Evolutionary conservation across 495 filamentous ascomycete genomes (phyloP).

Genomic region (Aspergillus biplanus): DNA sequence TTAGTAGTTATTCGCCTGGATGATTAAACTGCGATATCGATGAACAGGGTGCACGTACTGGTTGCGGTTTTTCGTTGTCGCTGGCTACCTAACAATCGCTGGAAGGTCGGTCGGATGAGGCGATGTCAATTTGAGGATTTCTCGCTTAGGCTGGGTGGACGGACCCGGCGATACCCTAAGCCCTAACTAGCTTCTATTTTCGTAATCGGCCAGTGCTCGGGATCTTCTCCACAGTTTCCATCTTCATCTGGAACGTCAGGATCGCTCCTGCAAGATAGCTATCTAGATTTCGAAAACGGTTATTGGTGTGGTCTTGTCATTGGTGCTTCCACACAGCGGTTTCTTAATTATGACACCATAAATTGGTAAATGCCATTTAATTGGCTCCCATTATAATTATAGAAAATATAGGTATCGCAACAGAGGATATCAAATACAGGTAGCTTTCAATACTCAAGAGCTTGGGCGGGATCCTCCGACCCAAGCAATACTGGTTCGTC

Average conservation of each 20-base stretch:
- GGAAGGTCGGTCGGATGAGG: slow-evolving; percentile 45
- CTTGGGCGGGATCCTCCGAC: neutral
- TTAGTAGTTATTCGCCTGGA: slow-evolving; percentile 36
- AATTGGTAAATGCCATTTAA: no score
- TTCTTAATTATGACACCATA: no score
- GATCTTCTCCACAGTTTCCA: slow-evolving; percentile 18
- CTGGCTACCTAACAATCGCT: slow-evolving; percentile 49
- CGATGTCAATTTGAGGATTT: slow-evolving; percentile 51
- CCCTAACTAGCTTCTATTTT: slow-evolving; percentile 31
- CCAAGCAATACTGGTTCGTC: slow-evolving; percentile 25
- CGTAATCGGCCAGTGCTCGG: slow-evolving; percentile 8
- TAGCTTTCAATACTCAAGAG: no score
- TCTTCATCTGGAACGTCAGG: neutral
- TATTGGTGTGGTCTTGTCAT: no score
- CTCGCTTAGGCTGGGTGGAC: slow-evolving; percentile 53
- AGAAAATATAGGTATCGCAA: no score
- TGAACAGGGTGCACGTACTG: slow-evolving; percentile 53
- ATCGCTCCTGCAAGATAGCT: neutral
- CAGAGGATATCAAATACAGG: no score
- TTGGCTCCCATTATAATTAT: no score
- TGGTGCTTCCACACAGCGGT: no score
- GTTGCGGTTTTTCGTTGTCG: slow-evolving; percentile 59
- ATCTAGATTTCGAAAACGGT: no score
- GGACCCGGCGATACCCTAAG: slow-evolving; percentile 39
- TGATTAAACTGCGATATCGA: slow-evolving; percentile 18